These are phyloP conservation scores for Metschnikowia kunwiensis DNA, from an alignment of 805 yeast genomes.

Conservation along the genomic window DNA sequence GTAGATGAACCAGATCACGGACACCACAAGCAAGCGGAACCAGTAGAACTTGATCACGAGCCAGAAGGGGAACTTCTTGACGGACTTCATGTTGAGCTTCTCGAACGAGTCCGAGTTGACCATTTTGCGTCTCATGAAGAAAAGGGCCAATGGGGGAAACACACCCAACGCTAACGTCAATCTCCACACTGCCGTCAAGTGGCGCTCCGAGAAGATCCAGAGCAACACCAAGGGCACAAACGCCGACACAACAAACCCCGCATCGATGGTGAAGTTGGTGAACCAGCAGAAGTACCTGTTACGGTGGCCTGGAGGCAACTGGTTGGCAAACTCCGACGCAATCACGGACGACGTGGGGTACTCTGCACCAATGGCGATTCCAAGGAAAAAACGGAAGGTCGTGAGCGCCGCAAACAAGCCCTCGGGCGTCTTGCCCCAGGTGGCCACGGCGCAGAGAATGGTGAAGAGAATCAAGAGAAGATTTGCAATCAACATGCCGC, in stretches of 20 bases:
- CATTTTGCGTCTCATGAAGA: conserved; percentile 73
- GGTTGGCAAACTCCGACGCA: conserved; percentile 84
- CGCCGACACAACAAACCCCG: conserved; percentile 78
- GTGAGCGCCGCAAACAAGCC: conserved; percentile 85
- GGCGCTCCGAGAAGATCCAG: conserved; percentile 72
- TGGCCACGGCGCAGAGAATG: conserved; percentile 57
- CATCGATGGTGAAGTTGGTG: conserved; percentile 83
- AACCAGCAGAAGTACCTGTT: conserved; percentile 88
- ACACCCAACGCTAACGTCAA: conserved; percentile 87
- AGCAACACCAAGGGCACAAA: conserved; percentile 83
- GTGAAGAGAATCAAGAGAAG: conserved; percentile 72
- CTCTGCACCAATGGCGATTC: conserved; percentile 92
- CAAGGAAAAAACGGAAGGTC: conserved; percentile 80
- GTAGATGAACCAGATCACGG: conserved; percentile 86
- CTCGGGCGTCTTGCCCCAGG: conserved; percentile 74
- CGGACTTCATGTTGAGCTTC: conserved; percentile 65
- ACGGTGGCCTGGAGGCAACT: conserved; percentile 76
- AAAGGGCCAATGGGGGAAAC: conserved; percentile 75
- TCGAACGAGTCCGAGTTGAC: conserved; percentile 69
- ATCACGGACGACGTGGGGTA: conserved; percentile 93
- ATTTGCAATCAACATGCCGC: conserved; percentile 80
- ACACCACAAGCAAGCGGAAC: conserved; percentile 68
- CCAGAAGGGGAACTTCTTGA: conserved; percentile 58
- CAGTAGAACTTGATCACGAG: conserved; percentile 76
- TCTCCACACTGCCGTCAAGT: conserved; percentile 88